A percentile compares a stretch with the other conserved stretches of the same genome.
Evolutionary conservation across 495 filamentous ascomycete species (phyloP).

Genomic region (Penicillium soppii): DNA sequence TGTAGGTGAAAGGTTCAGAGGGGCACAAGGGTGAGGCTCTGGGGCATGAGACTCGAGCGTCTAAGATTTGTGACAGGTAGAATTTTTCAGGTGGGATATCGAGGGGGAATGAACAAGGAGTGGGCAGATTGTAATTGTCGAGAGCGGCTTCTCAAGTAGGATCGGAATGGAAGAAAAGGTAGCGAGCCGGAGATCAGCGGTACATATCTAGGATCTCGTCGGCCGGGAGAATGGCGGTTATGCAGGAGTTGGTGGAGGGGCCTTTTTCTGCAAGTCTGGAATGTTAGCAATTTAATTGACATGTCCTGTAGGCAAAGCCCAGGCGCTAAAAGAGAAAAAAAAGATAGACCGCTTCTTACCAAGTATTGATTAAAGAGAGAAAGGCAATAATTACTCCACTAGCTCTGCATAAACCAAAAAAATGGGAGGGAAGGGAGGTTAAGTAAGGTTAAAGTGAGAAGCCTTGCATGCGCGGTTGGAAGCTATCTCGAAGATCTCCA

Average conservation of each 20-base stretch:
- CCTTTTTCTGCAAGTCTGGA: slow-evolving; percentile 25
- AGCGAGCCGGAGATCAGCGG: slow-evolving; percentile 14
- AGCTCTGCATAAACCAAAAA: slow-evolving; percentile 15
- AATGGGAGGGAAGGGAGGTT: slow-evolving; percentile 23
- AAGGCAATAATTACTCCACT: slow-evolving; percentile 13
- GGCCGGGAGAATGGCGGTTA: slow-evolving; percentile 31
- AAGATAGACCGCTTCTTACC: slow-evolving; percentile 15
- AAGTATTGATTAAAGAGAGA: slow-evolving; percentile 9
- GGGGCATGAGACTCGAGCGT: not conserved
- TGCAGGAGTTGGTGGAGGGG: slow-evolving; percentile 23
- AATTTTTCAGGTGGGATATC: not conserved
- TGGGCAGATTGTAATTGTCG: slow-evolving; percentile 1
- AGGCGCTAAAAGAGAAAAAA: not conserved
- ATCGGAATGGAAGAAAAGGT: slow-evolving; percentile 7
- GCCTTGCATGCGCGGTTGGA: slow-evolving; percentile 45
- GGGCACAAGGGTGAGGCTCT: not conserved
- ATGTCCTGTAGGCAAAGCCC: slow-evolving; percentile 1
- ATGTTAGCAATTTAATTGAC: slow-evolving; percentile 22
- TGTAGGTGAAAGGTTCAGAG: not conserved
- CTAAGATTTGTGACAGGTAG: not conserved
- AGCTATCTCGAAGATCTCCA: slow-evolving; percentile 34
- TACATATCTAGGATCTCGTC: slow-evolving; percentile 22
- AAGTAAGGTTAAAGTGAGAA: slow-evolving; percentile 23
- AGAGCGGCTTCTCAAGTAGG: slow-evolving; percentile 11
- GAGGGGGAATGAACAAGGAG: not conserved